These are phyloP conservation scores for Neospora caninum DNA, from an alignment of 169 alveolate genomes.

Conservation along the genomic window DNA sequence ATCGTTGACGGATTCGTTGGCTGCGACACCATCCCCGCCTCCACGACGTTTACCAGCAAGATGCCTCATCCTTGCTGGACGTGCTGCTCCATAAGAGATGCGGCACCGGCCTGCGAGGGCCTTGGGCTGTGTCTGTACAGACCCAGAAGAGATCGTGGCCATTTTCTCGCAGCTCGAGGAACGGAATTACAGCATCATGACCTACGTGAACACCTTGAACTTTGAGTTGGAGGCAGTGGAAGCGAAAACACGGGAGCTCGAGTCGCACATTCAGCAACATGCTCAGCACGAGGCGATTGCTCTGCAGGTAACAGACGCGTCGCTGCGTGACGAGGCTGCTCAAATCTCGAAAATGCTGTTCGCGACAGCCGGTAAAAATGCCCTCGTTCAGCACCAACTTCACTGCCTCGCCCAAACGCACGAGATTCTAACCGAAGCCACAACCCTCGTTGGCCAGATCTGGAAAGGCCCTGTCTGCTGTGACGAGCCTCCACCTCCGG, in stretches of 20 bases:
- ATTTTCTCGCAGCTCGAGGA: slow-evolving; percentile 54
- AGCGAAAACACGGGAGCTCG: neutral
- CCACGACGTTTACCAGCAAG: no score
- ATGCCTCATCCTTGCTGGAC: no score
- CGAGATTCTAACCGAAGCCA: neutral
- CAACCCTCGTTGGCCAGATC: neutral
- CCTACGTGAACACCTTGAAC: slow-evolving; percentile 50
- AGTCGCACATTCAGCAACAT: slow-evolving; percentile 25
- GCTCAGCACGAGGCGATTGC: slow-evolving; percentile 42
- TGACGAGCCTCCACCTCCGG: slow-evolving; percentile 10
- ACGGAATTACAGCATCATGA: slow-evolving; percentile 45
- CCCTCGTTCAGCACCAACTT: slow-evolving; percentile 12
- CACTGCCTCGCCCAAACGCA: neutral
- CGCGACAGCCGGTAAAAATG: slow-evolving; percentile 28
- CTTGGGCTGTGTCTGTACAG: neutral
- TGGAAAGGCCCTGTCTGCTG: neutral
- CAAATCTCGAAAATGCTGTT: slow-evolving; percentile 20
- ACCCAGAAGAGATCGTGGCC: slow-evolving; percentile 55
- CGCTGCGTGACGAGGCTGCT: slow-evolving; percentile 38
- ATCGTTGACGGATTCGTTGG: no score
- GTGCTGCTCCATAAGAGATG: no score
- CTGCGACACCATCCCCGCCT: no score
- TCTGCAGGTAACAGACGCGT: neutral
- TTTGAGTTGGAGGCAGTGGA: slow-evolving; percentile 27
- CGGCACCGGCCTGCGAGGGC: no score